Percentiles rank a stretch among this genome's conserved stretches.
Conservation (phyloP, 371 early-diverging fungal genomes). For the Saksenaea oblongispora region DNA sequence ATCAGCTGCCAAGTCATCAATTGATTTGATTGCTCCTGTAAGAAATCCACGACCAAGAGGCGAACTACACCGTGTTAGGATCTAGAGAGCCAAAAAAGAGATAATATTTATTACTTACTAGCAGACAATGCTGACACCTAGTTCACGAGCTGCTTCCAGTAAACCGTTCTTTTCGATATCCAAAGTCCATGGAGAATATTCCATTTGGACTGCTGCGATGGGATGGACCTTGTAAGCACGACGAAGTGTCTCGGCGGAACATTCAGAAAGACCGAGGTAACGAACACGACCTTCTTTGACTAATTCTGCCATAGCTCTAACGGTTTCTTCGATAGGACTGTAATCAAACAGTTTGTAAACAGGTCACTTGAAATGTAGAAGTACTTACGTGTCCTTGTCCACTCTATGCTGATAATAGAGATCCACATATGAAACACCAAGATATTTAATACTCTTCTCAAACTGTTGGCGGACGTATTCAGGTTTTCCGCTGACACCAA, state of each 20-base stretch:
- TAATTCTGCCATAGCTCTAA: conserved; percentile 58
- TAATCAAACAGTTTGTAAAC: too few species aligned
- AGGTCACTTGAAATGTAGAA: background rate
- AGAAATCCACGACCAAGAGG: conserved; percentile 66
- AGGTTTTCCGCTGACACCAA: conserved; percentile 42
- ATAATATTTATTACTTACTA: conserved; percentile 24
- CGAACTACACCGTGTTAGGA: conserved; percentile 10
- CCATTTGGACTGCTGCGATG: conserved; percentile 60
- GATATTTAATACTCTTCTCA: conserved; percentile 43
- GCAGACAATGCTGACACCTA: conserved; percentile 61
- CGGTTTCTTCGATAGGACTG: conserved; percentile 56
- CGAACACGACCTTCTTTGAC: conserved; percentile 63
- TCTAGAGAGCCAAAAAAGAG: background rate
- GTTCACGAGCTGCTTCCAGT: conserved; percentile 56
- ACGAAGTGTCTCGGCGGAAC: conserved; percentile 50
- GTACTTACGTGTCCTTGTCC: conserved; percentile 34
- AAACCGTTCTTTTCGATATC: conserved; percentile 56
- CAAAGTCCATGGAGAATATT: conserved; percentile 54
- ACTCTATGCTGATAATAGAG: conserved; percentile 63
- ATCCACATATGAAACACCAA: conserved; percentile 55
- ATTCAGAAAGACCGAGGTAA: conserved; percentile 63
- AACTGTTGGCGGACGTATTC: conserved; percentile 52
- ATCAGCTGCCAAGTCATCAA: conserved; percentile 44
- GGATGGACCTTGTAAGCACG: conserved; percentile 67
- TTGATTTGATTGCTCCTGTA: conserved; percentile 45